A percentile compares a stretch with the other conserved stretches of the same genome.
phyloP scores from a whole-genome alignment of 2,329 filamentous ascomycete genomes.

The Aspergillus sp. region DNA sequence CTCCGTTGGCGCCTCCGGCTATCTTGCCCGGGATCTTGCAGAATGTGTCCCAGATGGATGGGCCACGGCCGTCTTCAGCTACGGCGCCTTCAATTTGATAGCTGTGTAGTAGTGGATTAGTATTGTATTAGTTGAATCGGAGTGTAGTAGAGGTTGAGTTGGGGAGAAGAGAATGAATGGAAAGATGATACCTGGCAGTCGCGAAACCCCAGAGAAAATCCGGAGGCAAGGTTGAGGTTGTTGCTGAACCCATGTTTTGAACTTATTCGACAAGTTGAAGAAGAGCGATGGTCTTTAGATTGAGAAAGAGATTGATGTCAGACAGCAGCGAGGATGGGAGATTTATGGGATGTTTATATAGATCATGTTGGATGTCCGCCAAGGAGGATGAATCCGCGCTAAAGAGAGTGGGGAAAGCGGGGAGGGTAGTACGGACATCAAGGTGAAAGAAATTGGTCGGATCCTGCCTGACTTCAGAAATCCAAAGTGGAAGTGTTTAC shows the following conservation, averaged over 20 bases:
- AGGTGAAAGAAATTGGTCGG: neutral
- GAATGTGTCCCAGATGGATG: slow-evolving; percentile 91
- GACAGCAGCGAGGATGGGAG: too few species aligned
- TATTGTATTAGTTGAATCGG: too few species aligned
- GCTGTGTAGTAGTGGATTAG: slow-evolving; percentile 47
- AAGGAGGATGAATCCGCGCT: neutral
- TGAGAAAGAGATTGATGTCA: neutral
- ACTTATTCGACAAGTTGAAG: neutral
- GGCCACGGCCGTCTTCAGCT: slow-evolving; percentile 73
- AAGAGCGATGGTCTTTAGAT: neutral
- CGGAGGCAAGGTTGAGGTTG: slow-evolving; percentile 53
- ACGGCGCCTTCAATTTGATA: slow-evolving; percentile 84
- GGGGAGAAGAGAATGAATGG: too few species aligned
- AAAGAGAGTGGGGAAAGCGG: neutral
- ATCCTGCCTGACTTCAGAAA: neutral
- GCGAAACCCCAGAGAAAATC: slow-evolving; percentile 81
- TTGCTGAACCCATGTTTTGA: slow-evolving; percentile 29
- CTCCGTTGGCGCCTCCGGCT: slow-evolving; percentile 72
- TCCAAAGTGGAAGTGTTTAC: too few species aligned
- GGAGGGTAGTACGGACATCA: neutral
- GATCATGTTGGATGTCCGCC: neutral
- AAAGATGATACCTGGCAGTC: slow-evolving; percentile 63
- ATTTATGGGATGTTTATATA: too few species aligned
- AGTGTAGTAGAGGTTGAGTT: too few species aligned
- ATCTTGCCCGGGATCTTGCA: slow-evolving; percentile 80